These are phyloP conservation scores for Thalassiosira profunda DNA, from an alignment of 108 stramenopile species.

Conservation along the genomic window DNA sequence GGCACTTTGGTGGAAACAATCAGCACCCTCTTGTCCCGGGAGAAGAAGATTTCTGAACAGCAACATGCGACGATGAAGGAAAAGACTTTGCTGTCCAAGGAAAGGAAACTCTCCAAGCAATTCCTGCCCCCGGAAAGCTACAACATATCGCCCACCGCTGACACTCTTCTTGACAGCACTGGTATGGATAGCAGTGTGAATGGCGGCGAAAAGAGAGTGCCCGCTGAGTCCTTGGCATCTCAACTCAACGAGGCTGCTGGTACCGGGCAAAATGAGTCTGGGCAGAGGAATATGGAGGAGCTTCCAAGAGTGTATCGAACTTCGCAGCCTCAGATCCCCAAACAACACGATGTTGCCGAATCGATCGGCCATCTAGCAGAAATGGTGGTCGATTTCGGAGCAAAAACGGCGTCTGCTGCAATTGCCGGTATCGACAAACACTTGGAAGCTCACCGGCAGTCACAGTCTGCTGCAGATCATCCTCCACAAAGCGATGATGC, in stretches of 20 bases:
- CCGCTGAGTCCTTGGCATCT: not conserved
- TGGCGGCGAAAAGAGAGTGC: no score
- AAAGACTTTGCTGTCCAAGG: not conserved
- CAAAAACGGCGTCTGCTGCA: conserved; percentile 17
- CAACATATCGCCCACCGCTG: no score
- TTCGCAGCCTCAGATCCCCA: not conserved
- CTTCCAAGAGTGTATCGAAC: not conserved
- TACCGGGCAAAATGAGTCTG: not conserved
- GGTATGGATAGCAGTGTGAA: no score
- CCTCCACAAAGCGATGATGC: not conserved
- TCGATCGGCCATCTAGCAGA: conserved; percentile 14
- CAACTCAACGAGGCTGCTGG: not conserved
- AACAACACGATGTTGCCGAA: conserved; percentile 16
- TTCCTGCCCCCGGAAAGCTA: conserved; percentile 1
- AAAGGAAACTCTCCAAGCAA: not conserved
- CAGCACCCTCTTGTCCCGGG: no score
- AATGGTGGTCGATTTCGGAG: conserved; percentile 15
- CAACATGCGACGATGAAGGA: not conserved
- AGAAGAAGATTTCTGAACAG: conserved; percentile 11
- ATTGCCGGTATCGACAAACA: conserved; percentile 14
- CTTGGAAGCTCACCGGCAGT: not conserved
- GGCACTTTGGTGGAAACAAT: no score
- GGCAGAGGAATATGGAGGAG: no score
- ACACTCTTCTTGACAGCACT: no score
- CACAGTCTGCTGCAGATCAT: not conserved